A percentile compares a stretch with the other conserved stretches of the same genome.
Evolutionary conservation across 2,329 filamentous ascomycete species (phyloP).

Genomic region (Diaporthe sp.): DNA sequence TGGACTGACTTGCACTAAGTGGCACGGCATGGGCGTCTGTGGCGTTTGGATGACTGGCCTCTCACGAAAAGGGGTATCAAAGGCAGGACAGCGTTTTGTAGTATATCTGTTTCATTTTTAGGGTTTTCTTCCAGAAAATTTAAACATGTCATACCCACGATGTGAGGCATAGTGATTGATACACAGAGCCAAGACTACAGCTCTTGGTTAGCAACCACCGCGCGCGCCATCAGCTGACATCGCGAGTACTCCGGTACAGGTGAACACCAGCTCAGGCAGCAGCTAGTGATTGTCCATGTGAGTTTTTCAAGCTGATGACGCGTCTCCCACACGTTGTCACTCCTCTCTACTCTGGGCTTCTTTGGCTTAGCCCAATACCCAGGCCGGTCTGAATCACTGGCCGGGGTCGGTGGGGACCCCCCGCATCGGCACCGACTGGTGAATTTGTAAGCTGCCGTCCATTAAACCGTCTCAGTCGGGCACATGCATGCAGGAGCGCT

Average conservation of each 20-base stretch:
- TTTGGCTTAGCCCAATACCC: too few relatives aligned
- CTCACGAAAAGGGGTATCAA: neutral
- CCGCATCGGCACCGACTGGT: neutral
- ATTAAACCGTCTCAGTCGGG: too few relatives aligned
- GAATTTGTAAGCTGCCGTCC: constrained; percentile 4
- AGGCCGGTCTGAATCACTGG: neutral
- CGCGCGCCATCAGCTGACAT: neutral
- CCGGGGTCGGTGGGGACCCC: neutral
- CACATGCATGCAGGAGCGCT: neutral
- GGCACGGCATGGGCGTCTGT: constrained; percentile 20
- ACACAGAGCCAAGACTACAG: too few relatives aligned
- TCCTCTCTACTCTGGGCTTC: too few relatives aligned
- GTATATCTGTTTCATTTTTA: neutral
- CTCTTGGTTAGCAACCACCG: too few relatives aligned
- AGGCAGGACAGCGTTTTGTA: constrained; percentile 14
- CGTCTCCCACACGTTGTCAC: too few relatives aligned
- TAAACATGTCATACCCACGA: neutral
- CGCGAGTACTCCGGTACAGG: neutral
- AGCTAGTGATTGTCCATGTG: neutral
- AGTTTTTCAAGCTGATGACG: too few relatives aligned
- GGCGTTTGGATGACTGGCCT: constrained; percentile 11
- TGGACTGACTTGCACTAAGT: constrained; percentile 4
- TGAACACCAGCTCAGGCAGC: too few relatives aligned
- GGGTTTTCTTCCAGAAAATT: neutral
- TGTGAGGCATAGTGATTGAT: too few relatives aligned